These are phyloP conservation scores for Singerocomus rubriflavus DNA, from an alignment of 1,284 basidiomycete genomes.

Conservation along the genomic window DNA sequence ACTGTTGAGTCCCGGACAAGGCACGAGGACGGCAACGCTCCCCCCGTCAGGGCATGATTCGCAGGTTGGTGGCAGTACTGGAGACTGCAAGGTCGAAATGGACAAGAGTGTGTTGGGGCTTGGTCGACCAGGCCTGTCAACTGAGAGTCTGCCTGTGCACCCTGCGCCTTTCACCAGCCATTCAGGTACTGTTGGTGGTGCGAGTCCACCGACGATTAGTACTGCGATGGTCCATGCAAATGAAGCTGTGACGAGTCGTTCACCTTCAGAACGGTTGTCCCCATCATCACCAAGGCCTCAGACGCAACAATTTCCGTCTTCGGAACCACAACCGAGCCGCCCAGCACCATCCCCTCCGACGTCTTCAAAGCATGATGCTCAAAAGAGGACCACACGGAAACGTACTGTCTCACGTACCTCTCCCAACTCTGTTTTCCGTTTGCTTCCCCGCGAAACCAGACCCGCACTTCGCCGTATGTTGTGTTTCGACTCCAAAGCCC, in stretches of 20 bases:
- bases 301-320: conserved; percentile 16
- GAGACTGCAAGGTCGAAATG: conserved; percentile 14
- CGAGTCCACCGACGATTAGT: conserved; percentile 5
- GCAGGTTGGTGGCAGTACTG: conserved; percentile 2
- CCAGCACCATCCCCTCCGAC: conserved; percentile 23
- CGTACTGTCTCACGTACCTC: conserved; percentile 72
- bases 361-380: conserved; percentile 12
- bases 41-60: conserved; percentile 12
- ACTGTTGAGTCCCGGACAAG: conserved; percentile 22
- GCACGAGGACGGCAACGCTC: conserved; percentile 24
- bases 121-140: conserved; percentile 30
- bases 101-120: conserved; percentile 32
- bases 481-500: conserved; percentile 81
- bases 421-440: conserved; percentile 95
- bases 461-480: conserved; percentile 92
- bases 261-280: conserved; percentile 14
- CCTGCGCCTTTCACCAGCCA: neutral
- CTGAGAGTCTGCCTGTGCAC: conserved; percentile 28
- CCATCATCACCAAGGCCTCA: conserved; percentile 14
- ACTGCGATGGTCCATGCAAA: neutral
- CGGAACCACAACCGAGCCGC: conserved; percentile 20
- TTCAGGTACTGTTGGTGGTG: neutral
- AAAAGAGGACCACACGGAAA: conserved; percentile 40
- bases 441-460: conserved; percentile 90
- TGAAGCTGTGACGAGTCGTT: conserved; percentile 4